Base-by-base conservation (phyloP, 192 early-diverging fungal genomes). In the Backusella westeae region DNA sequence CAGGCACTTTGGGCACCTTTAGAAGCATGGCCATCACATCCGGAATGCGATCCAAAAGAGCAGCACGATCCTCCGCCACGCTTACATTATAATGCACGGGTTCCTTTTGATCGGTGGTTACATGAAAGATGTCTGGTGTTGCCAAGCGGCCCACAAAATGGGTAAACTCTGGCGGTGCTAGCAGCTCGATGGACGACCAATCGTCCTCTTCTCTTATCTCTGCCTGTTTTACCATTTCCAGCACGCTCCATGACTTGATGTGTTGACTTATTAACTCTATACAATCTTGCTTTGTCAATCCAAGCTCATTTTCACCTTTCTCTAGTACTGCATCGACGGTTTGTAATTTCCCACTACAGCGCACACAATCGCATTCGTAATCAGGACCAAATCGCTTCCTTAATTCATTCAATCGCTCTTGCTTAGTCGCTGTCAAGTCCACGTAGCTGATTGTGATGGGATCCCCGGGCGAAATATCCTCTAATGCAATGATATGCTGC, bases 391-490 rank as follows among this genome's bases (percentile, higher is more conserved):
- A 80, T 21, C 74, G 74, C 6, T 63, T 67, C 35, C 39, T 38
- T 32, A 80, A 23, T 26, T 59, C 74, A 14, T 49, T 29, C 6
- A 21, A 44, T 34, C 78, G 67, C 26, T 70, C 71, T 53, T 12
- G 67, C 29, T 82, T 78, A 19, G 69, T 71, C 23, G 56, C 71
- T 17, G 81, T 85, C 9, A 81, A 80, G 75, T 93, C 92, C 15
- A 90, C 80, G 78, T 93, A 93, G 5, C 89, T 80, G 1, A 86
- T 82, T 3, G 83, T 85, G 6, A 93, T 81, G 75, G 89, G 89
- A 49, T 90, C 85, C 0, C 87, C 88, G 0, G 78, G 17, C 2
- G 67, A 72, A 46, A 93, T 84, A 75, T 88, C 86, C 49, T 86
- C 78, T 2, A 91, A 75, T 3, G 87, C 80, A 36, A 80, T 81